Evolutionary conservation across 1,284 basidiomycete genomes (phyloP), one percentile per base, ranked within the genome.

Genomic region (Rhodotorula sp.): DNA sequence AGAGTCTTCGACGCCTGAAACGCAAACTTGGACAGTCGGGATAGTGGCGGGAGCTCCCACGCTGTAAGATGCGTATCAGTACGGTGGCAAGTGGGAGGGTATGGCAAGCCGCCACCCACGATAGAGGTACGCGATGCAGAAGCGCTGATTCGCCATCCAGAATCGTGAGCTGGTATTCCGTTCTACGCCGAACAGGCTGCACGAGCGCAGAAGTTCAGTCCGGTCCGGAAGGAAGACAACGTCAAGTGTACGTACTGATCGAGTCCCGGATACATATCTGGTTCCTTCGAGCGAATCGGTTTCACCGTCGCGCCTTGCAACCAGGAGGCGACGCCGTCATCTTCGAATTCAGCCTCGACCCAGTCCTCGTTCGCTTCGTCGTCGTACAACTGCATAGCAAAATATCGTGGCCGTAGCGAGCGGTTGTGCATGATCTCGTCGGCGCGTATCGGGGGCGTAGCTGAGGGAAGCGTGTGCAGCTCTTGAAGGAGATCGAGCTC

Each of bases 41-140:
- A 58, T 3, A 65, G 21, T 3, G 64, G 58, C n/a, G 64, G 64
- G 7, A 65, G 26, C 31, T 65, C 64, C 58, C 58, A 65, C 4
- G 64, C 63, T 58, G 21, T 3, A 16, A 8, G 31, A 3, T 14
- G 15, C 8, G 3, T 5, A 18, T 23, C 20, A 48, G 56, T 29
- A 3, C 23, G 16, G 6, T 26, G n/a, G 14, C 16, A 3, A 8
- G 21, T 5, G 26, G 34, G 23, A 23, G 23, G 6, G 15, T 15
- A 14, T 6, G 4, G n/a, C 5, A 34, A 34, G n/a, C n/a, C 20
- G 26, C 18, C 2, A 48, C 56, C 26, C 5, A 64, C 63, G 64
- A 26, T 39, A 65, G 18, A 65, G 64, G 20, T 65, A 65, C 0
- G 64, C 64, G 15, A 54, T 65, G 57, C 64, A 65, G 34, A 65